A percentile compares a stretch with the other conserved stretches of the same genome.
These are phyloP conservation scores for Coniferiporia sulphurascens DNA, from an alignment of 1,284 basidiomycete species.

Conservation along the genomic window DNA sequence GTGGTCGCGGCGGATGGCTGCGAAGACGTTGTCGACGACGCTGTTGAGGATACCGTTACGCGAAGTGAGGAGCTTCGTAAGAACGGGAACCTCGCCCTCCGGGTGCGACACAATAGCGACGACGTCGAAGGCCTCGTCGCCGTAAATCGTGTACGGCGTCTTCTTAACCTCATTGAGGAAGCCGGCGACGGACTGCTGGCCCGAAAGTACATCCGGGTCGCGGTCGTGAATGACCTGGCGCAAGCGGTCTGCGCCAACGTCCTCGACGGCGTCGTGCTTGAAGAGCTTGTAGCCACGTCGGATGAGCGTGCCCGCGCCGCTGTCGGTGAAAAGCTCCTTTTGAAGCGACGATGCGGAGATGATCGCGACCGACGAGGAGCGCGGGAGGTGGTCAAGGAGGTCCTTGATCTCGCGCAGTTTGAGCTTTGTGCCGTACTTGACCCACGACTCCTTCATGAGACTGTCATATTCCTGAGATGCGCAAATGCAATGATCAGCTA, in stretches of 20 bases:
- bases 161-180: constrained; percentile 80
- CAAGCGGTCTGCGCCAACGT: constrained; percentile 88
- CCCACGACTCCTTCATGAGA: constrained; percentile 99
- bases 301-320: constrained; percentile 95
- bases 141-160: constrained; percentile 91
- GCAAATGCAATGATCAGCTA: constrained; percentile 26
- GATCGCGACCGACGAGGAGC: constrained; percentile 97
- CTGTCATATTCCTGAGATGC: constrained; percentile 77
- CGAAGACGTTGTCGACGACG: constrained; percentile 97
- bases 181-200: constrained; percentile 84
- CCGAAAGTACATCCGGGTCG: constrained; percentile 86
- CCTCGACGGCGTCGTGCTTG: constrained; percentile 79
- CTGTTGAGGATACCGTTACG: constrained; percentile 89
- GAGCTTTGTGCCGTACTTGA: constrained; percentile 99
- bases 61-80: constrained; percentile 89
- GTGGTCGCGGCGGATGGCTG: constrained; percentile 93
- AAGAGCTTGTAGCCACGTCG: constrained; percentile 97
- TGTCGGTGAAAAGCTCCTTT: constrained; percentile 98
- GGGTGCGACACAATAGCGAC: constrained; percentile 94
- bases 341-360: constrained; percentile 93
- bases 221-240: constrained; percentile 92
- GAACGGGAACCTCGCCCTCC: constrained; percentile 82
- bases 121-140: constrained; percentile 95
- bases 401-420: constrained; percentile 99
- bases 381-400: constrained; percentile 95